A percentile compares a stretch with the other conserved stretches of the same genome.
phyloP scores from a whole-genome alignment of 2,329 filamentous ascomycete genomes.

The Sporothrix protearum region DNA sequence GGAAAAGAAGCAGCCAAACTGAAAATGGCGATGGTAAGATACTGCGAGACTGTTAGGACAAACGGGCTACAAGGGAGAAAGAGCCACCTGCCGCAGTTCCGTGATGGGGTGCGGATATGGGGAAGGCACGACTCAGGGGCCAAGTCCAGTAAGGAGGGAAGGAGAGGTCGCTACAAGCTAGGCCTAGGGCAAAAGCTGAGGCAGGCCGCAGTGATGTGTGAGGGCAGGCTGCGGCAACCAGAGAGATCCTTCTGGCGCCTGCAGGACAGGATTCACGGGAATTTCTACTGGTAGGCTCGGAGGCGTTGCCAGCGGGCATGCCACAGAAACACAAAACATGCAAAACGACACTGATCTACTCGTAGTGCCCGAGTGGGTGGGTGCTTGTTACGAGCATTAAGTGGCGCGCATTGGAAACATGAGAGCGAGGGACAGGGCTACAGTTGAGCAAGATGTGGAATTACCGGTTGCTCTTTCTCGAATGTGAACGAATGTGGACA shows the following conservation, averaged over 20 bases:
- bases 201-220: slow-evolving; percentile 1
- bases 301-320: background rate
- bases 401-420: background rate
- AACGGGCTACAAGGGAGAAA: slow-evolving; percentile 3
- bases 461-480: background rate
- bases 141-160: background rate
- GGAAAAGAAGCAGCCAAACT: slow-evolving; percentile 27
- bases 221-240: background rate
- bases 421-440: background rate
- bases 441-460: background rate
- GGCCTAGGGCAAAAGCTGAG: slow-evolving; percentile 2
- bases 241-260: background rate
- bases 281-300: background rate
- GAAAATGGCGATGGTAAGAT: slow-evolving; percentile 3
- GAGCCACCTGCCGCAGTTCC: background rate
- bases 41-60: slow-evolving; percentile 6
- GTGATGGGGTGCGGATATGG: slow-evolving; percentile 14
- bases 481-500: background rate
- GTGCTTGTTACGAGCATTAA: background rate
- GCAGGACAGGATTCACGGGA: slow-evolving; percentile 8
- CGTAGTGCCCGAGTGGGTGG: background rate
- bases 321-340: background rate
- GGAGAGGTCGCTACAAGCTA: background rate
- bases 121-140: slow-evolving; percentile 24
- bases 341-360: background rate